These are phyloP conservation scores for Xylariaceae sp. DNA, from an alignment of 2,329 filamentous ascomycete genomes.

Conservation along the genomic window DNA sequence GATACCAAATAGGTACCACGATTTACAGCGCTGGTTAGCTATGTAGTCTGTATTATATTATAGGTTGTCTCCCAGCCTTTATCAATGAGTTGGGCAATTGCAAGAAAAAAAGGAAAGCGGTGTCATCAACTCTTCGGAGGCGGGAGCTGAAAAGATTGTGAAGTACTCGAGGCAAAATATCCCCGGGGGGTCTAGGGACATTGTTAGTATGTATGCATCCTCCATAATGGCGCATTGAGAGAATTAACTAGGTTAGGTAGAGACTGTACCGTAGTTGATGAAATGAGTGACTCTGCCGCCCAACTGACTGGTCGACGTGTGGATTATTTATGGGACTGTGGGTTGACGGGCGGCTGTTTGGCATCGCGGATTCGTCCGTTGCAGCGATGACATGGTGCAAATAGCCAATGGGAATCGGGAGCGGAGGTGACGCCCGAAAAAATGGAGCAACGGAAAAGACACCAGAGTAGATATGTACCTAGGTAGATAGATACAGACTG, in stretches of 20 bases:
- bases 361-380: conserved; percentile 29
- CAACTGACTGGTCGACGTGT: conserved; percentile 20
- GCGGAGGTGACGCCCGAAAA: conserved; percentile 20
- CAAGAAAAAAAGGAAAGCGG: conserved; percentile 15
- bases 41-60: neutral
- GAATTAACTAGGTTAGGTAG: conserved; percentile 5
- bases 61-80: neutral
- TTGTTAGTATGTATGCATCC: too few species aligned
- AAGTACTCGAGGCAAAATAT: conserved; percentile 7
- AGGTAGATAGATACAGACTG: too few species aligned
- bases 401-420: conserved; percentile 21
- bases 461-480: neutral
- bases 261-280: neutral
- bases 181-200: too few species aligned
- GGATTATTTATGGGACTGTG: conserved; percentile 25
- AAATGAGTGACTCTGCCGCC: conserved; percentile 11
- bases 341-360: conserved; percentile 26
- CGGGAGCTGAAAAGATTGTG: neutral
- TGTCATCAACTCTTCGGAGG: conserved; percentile 15
- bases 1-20: too few species aligned
- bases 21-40: too few species aligned
- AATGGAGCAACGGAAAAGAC: conserved; percentile 1
- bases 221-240: too few species aligned
- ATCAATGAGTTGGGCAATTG: conserved; percentile 1
- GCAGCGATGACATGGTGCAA: conserved; percentile 18